Conservation (phyloP, 768 basidiomycete genomes). For the Clitopilus passeckerianus region DNA sequence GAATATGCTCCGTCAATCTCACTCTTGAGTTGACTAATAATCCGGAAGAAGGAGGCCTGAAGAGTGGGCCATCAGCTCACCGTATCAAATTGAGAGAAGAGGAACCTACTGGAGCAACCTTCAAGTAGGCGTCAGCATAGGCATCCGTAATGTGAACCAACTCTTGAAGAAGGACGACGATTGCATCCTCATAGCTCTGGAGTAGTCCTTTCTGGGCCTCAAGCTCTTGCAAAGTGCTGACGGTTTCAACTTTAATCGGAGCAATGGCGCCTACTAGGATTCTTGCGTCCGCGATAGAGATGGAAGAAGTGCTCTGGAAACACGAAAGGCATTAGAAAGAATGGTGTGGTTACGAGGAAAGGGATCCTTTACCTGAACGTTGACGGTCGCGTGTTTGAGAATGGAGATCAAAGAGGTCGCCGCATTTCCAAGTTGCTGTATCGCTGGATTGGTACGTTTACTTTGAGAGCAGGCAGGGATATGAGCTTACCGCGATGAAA, state of each 20-base stretch:
- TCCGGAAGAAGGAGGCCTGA: neutral
- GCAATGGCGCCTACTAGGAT: neutral
- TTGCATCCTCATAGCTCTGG: neutral
- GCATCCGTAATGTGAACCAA: neutral
- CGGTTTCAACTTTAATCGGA: neutral
- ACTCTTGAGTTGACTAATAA: neutral
- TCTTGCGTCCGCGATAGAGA: neutral
- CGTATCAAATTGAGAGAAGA: neutral
- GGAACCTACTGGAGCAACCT: neutral
- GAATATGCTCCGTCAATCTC: too few species aligned
- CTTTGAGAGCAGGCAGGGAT: neutral
- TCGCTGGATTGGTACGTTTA: too few species aligned
- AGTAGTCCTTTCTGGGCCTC: neutral
- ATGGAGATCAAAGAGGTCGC: neutral
- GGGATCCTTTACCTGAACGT: neutral
- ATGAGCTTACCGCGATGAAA: neutral
- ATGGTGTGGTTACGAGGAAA: neutral
- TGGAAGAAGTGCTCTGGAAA: neutral
- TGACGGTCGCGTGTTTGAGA: neutral
- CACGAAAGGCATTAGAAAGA: neutral
- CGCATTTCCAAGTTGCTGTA: neutral
- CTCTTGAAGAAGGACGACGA: neutral
- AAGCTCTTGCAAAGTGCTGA: neutral
- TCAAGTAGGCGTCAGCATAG: neutral
- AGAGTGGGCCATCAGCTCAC: neutral